Base-by-base conservation (phyloP, 108 stramenopile genomes). In the Nannochloropsis oceanica region DNA sequence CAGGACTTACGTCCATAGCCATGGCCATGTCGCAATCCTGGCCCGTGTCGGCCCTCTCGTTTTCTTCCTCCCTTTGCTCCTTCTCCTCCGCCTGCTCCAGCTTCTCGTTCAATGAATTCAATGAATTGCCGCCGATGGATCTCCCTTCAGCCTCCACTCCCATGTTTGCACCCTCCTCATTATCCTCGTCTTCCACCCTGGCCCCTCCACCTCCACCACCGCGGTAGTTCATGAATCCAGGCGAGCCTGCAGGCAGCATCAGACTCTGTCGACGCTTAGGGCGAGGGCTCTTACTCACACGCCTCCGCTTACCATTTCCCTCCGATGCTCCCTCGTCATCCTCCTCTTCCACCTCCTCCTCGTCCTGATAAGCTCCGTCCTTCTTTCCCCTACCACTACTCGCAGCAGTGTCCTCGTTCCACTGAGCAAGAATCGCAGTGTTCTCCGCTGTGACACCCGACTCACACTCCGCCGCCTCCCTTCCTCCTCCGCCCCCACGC, bases 391-490 rank as follows among this genome's bases (percentile, higher is more conserved):
- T 5, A 20, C 81, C 81, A 11, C 20, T 27, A 3, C 25, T 12
- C 27, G 24, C 34, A 20, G 27, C 81, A 7, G 8, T 42, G 20
- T 43, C 24, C 22, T 83, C 43, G 26, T 87, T 82, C 86, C 86
- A 87, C 83, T 87, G 83, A 8, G 83, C 83, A 0, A 87, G 83
- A 79, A 83, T 82, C 1, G 83, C 83, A 26, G 82, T 87, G 83
- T 87, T 87, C 18, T 79, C 86, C 7, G 86, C 86, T 7, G 86
- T 87, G 12, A 44, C 79, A 80, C 83, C 86, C 43, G 82, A 79
- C 80, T 87, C 86, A n/a, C 44, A 73, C 12, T 43, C 79, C 11
- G 80, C 86, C 0, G 34, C 79, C 26, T 79, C 86, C 79, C 44
- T 14, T 22, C 59, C 59, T n/a, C 22, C 18, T 73, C 24, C 79